phyloP scores from a whole-genome alignment of 306 rosid genomes.

The Vigna mungo region DNA sequence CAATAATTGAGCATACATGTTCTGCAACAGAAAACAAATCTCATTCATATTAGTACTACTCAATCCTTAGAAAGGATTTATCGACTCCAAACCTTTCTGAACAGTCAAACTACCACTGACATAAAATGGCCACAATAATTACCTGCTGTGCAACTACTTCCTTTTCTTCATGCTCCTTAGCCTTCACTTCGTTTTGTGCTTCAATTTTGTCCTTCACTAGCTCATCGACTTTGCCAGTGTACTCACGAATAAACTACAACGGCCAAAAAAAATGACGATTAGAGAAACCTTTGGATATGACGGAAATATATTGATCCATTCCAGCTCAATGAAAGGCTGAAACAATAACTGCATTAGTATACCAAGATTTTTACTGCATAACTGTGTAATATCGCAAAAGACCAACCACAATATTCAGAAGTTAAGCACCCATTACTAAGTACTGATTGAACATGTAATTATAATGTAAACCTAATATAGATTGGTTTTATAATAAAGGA shows the following conservation, averaged over 20 bases:
- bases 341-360: conserved; percentile 5
- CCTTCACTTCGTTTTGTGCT: conserved; percentile 72
- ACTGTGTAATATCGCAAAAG: conserved; percentile 14
- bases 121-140: conserved; percentile 35
- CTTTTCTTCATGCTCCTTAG: conserved; percentile 91
- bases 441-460: too few species aligned
- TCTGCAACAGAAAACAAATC: conserved; percentile 67
- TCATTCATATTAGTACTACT: conserved; percentile 27
- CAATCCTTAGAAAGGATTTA: not conserved
- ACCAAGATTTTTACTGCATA: conserved; percentile 27
- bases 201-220: conserved; percentile 91
- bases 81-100: conserved; percentile 13
- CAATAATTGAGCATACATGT: conserved; percentile 98
- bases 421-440: conserved; percentile 20
- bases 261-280: conserved; percentile 9
- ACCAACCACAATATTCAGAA: conserved; percentile 37
- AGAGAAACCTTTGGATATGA: conserved; percentile 25
- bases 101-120: conserved; percentile 3
- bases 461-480: not conserved
- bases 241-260: conserved; percentile 88
- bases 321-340: conserved; percentile 17
- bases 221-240: conserved; percentile 97
- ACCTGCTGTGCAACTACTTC: conserved; percentile 98
- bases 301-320: conserved; percentile 26
- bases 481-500: not conserved